phyloP scores from a whole-genome alignment of 805 yeast species.

The Myxozyma mucilagina region DNA sequence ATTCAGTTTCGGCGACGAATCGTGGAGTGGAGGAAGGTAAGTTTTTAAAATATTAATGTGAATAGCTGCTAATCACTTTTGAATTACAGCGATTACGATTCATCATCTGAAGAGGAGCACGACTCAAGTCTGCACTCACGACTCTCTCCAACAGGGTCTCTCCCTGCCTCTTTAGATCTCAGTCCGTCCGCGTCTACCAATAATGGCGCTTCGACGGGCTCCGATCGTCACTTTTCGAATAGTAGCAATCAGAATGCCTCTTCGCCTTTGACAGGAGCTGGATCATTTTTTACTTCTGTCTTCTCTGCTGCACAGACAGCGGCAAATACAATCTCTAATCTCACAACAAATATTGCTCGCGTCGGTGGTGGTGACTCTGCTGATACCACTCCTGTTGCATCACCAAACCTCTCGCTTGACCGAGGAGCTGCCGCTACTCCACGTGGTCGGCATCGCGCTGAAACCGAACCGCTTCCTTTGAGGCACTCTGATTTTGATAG shows the following conservation, averaged over 20 bases:
- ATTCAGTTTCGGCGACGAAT: conserved; percentile 4
- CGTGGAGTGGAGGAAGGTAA: conserved; percentile 22
- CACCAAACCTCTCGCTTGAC: neutral
- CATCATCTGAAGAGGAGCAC: neutral
- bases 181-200: neutral
- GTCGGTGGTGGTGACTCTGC: conserved; percentile 1
- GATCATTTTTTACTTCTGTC: conserved; percentile 24
- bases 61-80: neutral
- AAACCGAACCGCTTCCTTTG: conserved; percentile 24
- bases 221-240: neutral
- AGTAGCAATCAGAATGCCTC: neutral
- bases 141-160: conserved; percentile 3
- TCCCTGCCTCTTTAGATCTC: neutral
- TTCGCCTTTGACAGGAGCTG: neutral
- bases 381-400: neutral
- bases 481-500: conserved; percentile 15
- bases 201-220: neutral
- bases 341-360: conserved; percentile 19
- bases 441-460: conserved; percentile 15
- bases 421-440: neutral
- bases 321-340: conserved; percentile 35
- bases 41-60: neutral
- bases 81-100: conserved; percentile 5
- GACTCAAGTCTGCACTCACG: neutral
- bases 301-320: conserved; percentile 39